Base-by-base conservation (phyloP, 2,329 filamentous ascomycete species). In the Whalleya microplaca region DNA sequence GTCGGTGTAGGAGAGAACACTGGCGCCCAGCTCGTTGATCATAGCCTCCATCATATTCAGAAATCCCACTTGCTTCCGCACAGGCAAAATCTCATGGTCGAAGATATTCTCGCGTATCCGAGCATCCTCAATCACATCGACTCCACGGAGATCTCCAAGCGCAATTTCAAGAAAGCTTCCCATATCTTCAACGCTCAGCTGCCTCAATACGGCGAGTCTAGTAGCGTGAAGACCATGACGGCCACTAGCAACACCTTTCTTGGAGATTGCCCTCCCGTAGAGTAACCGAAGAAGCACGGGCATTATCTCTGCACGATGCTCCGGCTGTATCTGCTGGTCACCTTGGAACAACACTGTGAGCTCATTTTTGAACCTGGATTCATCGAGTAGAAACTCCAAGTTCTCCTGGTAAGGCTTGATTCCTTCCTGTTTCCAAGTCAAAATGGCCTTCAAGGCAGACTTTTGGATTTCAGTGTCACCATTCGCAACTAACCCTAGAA, bases 391-490 rank as follows among this genome's bases (percentile, higher is more conserved):
- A 65, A 92, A 93, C 59, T 92, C 83, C 21, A 99, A 75, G 64
- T 93, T 91, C 64, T 97, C 92, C 66, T 92, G 86, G 69, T 98
- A 96, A 0, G 87, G 82, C 57, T 82, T 83, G 48, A 99, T 80
- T 8, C 83, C 86, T 2, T 88, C 81, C 55, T 90, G 84, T 72
- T 96, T 98, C 94, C 95, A 99, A 0, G 92, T 85, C 50, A 97
- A 80, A 7, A 99, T 84, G 8, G 89, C 90, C 71, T 92, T 93
- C 37, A 99, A 80, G 0, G 92, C 87, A 45, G 88, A 84, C 64
- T 89, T 94, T 72, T 99, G 95, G 16, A 96, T 85, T 64, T 97
- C 94, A 2, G 87, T 82, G 69, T 99, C 95, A 66, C 95, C 95
- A 69, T 97, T 96, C 43, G 87, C 85, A 63, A 97, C 79, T 20